Evolutionary conservation across 2,329 filamentous ascomycete genomes (phyloP).

Genomic region (Fusarium keratoplasticum): DNA sequence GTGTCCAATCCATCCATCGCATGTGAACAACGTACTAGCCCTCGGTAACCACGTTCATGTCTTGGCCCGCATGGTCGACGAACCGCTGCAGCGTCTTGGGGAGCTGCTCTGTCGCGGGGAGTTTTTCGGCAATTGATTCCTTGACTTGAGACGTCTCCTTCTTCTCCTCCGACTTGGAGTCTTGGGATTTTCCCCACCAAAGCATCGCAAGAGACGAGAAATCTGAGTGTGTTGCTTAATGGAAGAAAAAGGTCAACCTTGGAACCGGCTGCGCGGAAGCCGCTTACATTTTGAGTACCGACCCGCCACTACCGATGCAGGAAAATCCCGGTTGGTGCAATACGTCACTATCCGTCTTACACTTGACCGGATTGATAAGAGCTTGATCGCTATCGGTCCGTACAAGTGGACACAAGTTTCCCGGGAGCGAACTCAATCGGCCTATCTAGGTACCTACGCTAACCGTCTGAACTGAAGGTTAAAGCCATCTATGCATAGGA

Average conservation of each 20-base stretch:
- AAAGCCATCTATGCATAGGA: background rate
- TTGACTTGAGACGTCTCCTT: slow-evolving; percentile 38
- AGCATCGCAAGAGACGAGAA: slow-evolving; percentile 42
- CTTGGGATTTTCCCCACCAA: slow-evolving; percentile 58
- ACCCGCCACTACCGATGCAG: slow-evolving; percentile 22
- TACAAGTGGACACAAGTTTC: background rate
- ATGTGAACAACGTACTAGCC: slow-evolving; percentile 72
- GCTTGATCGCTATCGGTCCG: background rate
- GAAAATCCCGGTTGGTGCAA: background rate
- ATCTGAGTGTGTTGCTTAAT: background rate
- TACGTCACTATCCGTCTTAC: background rate
- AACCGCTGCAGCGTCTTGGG: slow-evolving; percentile 67
- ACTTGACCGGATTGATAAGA: background rate
- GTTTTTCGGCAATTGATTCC: slow-evolving; percentile 58
- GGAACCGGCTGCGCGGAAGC: slow-evolving; percentile 17
- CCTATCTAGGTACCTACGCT: background rate
- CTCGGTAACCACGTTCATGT: slow-evolving; percentile 82
- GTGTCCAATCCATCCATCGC: background rate
- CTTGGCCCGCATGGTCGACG: slow-evolving; percentile 66
- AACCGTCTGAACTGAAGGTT: background rate
- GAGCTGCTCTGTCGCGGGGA: slow-evolving; percentile 63
- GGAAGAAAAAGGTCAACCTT: background rate
- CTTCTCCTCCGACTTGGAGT: slow-evolving; percentile 48
- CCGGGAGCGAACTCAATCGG: background rate
- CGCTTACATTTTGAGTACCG: slow-evolving; percentile 30